Base-by-base conservation (phyloP, 768 basidiomycete genomes). In the Tricholoma bakamatsutake region DNA sequence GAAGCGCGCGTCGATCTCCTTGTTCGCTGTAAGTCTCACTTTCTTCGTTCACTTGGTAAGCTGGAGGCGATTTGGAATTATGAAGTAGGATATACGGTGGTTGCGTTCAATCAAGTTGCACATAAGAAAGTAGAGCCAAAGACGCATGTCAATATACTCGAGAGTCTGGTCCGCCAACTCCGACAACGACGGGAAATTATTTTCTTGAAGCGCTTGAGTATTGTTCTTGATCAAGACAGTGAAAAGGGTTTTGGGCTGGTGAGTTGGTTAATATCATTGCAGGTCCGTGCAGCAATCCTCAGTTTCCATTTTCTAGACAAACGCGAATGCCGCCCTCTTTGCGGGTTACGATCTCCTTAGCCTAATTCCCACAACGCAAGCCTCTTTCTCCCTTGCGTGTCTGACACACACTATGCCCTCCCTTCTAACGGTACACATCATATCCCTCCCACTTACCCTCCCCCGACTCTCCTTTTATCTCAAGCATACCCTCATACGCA, bases 191-290 rank as follows among this genome's bases (percentile, higher is more conserved):
- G 74, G 1, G 84, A 86, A 0, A 69, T 89, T 31, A 69, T 89
- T 2, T 83, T 81, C 56, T 72, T 95, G 50, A 91, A 88, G 66
- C 75, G 91, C 49, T 66, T 95, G 54, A 91, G 84, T n/a, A 85
- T 94, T 50, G 74, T 88, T 10, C 76, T 93, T 8, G 87, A 92
- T 58, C 83, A 90, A 62, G 88, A 86, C 40, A 92, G 91, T 63
- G 89, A 93, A 67, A 92, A 90, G 67, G 88, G 91, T 1, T 88
- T 89, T 62, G 89, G 90, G 30, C 66, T 93, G 66, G 90, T 93
- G 55, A 60, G 77, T 71, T 30, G 48, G 47, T 27, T 39, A 28
- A 40, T 40, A 33, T 37, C 33, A 8, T 1, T 45, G 1, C 27
- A 5, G 39, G 27, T 40, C 11, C 30, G 5, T 45, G 15, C n/a